Evolutionary conservation across 495 filamentous ascomycete genomes (phyloP).

Genomic region (Neurospora hispaniola): DNA sequence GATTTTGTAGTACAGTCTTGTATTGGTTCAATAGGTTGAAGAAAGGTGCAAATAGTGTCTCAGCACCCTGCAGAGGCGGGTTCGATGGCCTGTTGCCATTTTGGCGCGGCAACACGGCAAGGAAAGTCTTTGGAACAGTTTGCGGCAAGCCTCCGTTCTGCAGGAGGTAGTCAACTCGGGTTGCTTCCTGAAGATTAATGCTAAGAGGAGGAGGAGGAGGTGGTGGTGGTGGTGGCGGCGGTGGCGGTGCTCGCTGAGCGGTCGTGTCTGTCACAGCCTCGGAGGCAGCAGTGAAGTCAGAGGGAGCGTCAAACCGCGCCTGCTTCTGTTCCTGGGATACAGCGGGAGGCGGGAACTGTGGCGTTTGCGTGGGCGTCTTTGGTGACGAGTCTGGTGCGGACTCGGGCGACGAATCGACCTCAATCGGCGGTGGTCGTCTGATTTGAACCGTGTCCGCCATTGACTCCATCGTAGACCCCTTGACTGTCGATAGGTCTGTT

Average conservation of each 20-base stretch:
- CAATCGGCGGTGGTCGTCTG: conserved; percentile 17
- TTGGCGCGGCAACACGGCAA: conserved; percentile 42
- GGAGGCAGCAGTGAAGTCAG: conserved; percentile 31
- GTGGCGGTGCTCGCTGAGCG: conserved; percentile 20
- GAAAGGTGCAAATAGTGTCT: conserved; percentile 66
- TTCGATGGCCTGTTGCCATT: conserved; percentile 39
- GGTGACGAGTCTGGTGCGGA: conserved; percentile 46
- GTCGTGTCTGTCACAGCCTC: conserved; percentile 16
- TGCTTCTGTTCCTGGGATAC: conserved; percentile 25
- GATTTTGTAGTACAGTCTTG: conserved; percentile 62
- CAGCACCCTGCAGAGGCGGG: conserved; percentile 45
- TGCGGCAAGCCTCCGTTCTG: conserved; percentile 70
- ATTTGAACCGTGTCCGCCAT: neutral
- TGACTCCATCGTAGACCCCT: conserved; percentile 14
- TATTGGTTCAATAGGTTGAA: conserved; percentile 79
- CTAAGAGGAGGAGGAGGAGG: conserved; percentile 68
- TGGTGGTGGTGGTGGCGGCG: conserved; percentile 60
- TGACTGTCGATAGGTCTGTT: neutral
- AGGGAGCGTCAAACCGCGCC: conserved; percentile 14
- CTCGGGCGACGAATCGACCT: conserved; percentile 33
- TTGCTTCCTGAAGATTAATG: conserved; percentile 48
- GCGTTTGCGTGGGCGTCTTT: conserved; percentile 44
- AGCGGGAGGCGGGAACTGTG: conserved; percentile 35
- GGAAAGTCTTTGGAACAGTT: conserved; percentile 54
- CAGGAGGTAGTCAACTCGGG: conserved; percentile 81